Conservation (phyloP, 371 early-diverging fungal species). For the Nosema granulosis region DNA sequence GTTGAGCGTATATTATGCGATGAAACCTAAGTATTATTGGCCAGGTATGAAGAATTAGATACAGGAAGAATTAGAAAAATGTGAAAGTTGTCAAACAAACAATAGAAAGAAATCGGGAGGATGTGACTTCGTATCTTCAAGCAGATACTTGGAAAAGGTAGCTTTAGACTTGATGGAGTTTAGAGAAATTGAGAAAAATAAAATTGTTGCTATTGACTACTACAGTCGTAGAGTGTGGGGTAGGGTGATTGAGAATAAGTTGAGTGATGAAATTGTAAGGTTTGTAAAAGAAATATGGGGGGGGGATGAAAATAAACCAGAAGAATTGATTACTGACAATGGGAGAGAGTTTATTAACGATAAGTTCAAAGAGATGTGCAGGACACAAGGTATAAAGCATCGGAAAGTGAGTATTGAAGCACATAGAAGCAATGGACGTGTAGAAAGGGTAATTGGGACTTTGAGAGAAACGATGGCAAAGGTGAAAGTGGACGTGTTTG, state of each 20-base stretch:
- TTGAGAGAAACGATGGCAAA: constrained; percentile 27
- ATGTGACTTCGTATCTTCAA: neutral
- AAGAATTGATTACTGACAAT: constrained; percentile 43
- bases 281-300: neutral
- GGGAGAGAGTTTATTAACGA: constrained; percentile 30
- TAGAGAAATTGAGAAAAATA: neutral
- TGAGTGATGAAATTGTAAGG: neutral
- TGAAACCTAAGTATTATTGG: constrained; percentile 39
- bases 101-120: constrained; percentile 14
- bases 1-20: constrained; percentile 1
- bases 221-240: constrained; percentile 17
- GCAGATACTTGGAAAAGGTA: constrained; percentile 5
- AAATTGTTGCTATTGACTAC: constrained; percentile 15
- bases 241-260: neutral
- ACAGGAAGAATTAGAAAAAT: constrained; percentile 7
- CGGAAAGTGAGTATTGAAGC: neutral
- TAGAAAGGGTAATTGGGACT: constrained; percentile 37
- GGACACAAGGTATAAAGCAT: neutral
- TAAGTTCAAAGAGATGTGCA: neutral
- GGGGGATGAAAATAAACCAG: constrained; percentile 9
- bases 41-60: constrained; percentile 16
- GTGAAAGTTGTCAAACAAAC: constrained; percentile 28
- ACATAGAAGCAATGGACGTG: constrained; percentile 33
- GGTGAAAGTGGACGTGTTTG: neutral
- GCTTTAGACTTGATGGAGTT: neutral